Evolutionary conservation across 768 basidiomycete genomes (phyloP), one percentile per base, ranked within the genome.

Genomic region (Peribolospora baueri): DNA sequence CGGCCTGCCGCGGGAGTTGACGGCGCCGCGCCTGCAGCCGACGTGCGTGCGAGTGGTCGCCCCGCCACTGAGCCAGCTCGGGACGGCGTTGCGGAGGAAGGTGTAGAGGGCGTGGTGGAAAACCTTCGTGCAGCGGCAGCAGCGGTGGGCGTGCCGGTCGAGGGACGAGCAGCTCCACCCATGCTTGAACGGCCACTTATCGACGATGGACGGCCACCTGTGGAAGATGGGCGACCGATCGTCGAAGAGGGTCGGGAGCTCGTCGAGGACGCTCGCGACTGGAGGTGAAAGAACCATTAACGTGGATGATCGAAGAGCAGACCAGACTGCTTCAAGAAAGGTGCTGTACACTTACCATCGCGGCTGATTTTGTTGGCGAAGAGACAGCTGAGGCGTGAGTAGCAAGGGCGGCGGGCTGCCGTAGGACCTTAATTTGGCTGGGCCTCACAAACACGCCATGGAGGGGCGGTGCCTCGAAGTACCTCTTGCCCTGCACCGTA

Each of bases 361-460:
- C 25, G 46, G 54, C 25, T 13, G 10, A 42, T 56, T 11, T 25
- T 37, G n/a, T 42, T 5, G n/a, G 42, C 2, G 40, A 51, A 11
- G 43, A 6, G 25, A 7, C 10, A 11, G 5, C 7, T 14, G 13
- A 38, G 6, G 25, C 58, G 4, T 6, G 53, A 46, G 42, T 2
- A 45, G 55, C n/a, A 56, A 42, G 25, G 25, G 25, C 25, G 25
- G 25, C 25, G 25, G 25, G 25, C 25, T 37, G 10, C 5, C 25
- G 13, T 3, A 50, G 42, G 0, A 58, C 8, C 65, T 76, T 84
- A 59, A 95, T 83, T 66, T 86, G 82, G 63, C 81, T 81, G 0
- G 82, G 77, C 42, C 84, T 74, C 5, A 95, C 80, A 65, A 98
- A 97, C 39, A 97, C 82, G 50, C 93, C 93, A 70, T 84, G 71